phyloP scores from a whole-genome alignment of 345 rosid genomes.

The Rhizophora mangle region DNA sequence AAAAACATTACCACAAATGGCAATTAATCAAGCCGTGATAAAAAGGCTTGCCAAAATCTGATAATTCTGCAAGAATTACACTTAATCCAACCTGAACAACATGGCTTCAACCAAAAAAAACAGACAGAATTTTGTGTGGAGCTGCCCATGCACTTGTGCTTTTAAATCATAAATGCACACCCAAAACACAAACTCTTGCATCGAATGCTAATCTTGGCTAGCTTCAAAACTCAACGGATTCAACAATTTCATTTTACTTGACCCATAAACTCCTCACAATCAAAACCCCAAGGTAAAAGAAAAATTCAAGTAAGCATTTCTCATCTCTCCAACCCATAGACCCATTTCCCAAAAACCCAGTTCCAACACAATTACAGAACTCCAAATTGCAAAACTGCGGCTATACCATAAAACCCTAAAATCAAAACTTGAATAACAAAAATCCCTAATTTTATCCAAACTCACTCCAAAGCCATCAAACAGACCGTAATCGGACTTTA shows the following conservation, averaged over 20 bases:
- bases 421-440: no score
- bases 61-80: no score
- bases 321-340: neutral
- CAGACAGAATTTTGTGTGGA: neutral
- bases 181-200: no score
- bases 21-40: no score
- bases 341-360: neutral
- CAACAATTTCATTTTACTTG: neutral
- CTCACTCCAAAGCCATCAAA: no score
- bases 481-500: no score
- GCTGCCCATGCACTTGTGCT: neutral
- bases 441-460: no score
- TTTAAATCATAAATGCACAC: neutral
- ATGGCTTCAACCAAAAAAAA: neutral
- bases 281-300: neutral
- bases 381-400: no score
- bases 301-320: neutral
- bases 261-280: neutral
- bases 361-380: no score
- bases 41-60: no score
- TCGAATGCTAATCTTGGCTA: neutral
- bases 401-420: no score
- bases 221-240: neutral
- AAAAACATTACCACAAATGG: no score
- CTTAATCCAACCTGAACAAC: neutral